A percentile compares a stretch with the other conserved stretches of the same genome.
phyloP scores from a whole-genome alignment of 495 filamentous ascomycete species.

The Talaromyces trachyspermus region DNA sequence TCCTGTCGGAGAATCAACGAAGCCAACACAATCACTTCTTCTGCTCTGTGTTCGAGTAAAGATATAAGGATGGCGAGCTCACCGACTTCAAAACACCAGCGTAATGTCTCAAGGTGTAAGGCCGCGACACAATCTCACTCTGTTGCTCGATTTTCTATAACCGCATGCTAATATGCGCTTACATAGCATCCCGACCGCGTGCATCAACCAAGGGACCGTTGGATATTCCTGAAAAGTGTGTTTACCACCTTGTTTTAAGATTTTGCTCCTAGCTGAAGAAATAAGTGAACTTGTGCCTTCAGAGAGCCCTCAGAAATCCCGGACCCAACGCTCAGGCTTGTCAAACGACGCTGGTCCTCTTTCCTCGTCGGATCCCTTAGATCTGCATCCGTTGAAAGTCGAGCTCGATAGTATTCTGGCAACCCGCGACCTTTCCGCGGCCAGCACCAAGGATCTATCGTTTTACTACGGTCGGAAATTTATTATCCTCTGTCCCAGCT shows the following conservation, averaged over 20 bases:
- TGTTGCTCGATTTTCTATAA: background rate
- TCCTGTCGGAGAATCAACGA: too few species aligned
- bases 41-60: too few species aligned
- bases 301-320: conserved; percentile 12
- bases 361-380: conserved; percentile 7
- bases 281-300: conserved; percentile 19
- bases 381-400: conserved; percentile 9
- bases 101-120: conserved; percentile 35
- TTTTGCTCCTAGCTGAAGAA: conserved; percentile 14
- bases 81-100: conserved; percentile 16
- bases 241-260: background rate
- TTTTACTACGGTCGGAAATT: conserved; percentile 69
- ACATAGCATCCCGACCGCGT: conserved; percentile 40
- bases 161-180: background rate
- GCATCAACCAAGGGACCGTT: conserved; percentile 47
- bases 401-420: conserved; percentile 14
- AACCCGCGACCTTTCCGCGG: conserved; percentile 27
- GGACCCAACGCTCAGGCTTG: conserved; percentile 6
- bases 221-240: conserved; percentile 43
- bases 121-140: background rate
- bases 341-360: conserved; percentile 3
- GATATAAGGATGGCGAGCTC: conserved; percentile 6
- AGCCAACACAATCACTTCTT: too few species aligned
- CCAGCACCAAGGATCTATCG: conserved; percentile 60
- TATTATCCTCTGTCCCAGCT: conserved; percentile 71